Evolutionary conservation across 495 filamentous ascomycete genomes (phyloP).

Genomic region (Bacidia gigantensis): DNA sequence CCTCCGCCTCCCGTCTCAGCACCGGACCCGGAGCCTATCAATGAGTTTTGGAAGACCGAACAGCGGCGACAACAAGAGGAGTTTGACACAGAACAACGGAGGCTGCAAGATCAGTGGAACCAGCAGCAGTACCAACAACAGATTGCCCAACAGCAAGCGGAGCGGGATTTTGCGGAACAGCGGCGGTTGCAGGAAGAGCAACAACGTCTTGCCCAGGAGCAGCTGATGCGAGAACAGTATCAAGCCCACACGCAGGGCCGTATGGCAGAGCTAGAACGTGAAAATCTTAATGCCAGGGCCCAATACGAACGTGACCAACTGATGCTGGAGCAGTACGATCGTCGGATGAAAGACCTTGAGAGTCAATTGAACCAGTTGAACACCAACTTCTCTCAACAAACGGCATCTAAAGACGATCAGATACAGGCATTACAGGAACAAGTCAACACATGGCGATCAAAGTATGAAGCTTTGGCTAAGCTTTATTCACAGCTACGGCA

Average conservation of each 20-base stretch:
- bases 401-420: constrained; percentile 81
- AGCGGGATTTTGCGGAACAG: constrained; percentile 89
- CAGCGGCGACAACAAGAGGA: constrained; percentile 80
- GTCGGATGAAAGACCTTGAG: constrained; percentile 83
- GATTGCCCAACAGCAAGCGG: constrained; percentile 63
- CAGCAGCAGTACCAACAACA: constrained; percentile 67
- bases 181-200: constrained; percentile 80
- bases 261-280: constrained; percentile 82
- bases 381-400: constrained; percentile 71
- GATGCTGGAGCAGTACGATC: constrained; percentile 93
- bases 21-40: constrained; percentile 81
- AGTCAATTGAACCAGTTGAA: constrained; percentile 72
- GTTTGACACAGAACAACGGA: constrained; percentile 82
- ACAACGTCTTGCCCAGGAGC: constrained; percentile 79
- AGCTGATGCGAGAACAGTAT: constrained; percentile 72
- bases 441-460: constrained; percentile 89
- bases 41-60: constrained; percentile 95
- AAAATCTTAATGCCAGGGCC: constrained; percentile 84
- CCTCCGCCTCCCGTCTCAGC: constrained; percentile 48
- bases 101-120: constrained; percentile 70
- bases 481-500: constrained; percentile 90
- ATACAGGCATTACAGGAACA: constrained; percentile 86
- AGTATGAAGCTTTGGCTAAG: constrained; percentile 93
- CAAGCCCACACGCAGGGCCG: constrained; percentile 86
- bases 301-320: constrained; percentile 96